Conservation (phyloP, 768 basidiomycete genomes). For the Exidia glandulosa region DNA sequence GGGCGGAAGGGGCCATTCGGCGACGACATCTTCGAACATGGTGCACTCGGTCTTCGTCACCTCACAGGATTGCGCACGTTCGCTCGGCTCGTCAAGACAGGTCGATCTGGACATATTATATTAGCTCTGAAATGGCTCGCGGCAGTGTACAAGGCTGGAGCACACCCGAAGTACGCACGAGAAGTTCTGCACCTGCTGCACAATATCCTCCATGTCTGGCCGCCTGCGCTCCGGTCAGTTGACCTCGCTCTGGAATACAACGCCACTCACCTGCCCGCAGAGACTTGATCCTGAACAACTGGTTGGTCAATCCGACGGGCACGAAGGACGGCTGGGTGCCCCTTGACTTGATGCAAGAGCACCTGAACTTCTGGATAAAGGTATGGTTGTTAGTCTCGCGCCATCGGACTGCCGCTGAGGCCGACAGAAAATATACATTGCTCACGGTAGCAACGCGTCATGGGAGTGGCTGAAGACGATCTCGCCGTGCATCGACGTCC, state of each 20-base stretch:
- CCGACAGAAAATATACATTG: slow-evolving; percentile 18
- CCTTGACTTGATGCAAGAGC: slow-evolving; percentile 25
- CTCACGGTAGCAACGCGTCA: slow-evolving; percentile 20
- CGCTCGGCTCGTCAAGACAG: neutral
- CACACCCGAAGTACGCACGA: neutral
- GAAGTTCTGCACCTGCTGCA: slow-evolving; percentile 20
- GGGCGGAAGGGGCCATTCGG: neutral
- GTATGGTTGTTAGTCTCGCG: slow-evolving; percentile 3
- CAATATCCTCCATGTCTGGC: slow-evolving; percentile 17
- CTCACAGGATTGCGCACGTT: neutral
- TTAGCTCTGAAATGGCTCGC: neutral
- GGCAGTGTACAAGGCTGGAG: neutral
- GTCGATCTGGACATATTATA: neutral
- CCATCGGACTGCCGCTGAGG: neutral
- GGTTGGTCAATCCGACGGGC: slow-evolving; percentile 21
- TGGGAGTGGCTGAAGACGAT: slow-evolving; percentile 11
- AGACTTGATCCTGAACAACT: slow-evolving; percentile 19
- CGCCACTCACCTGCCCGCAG: slow-evolving; percentile 6
- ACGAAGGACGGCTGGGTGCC: slow-evolving; percentile 13
- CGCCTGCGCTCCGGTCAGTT: slow-evolving; percentile 14
- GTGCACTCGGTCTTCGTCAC: neutral
- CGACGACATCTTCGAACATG: neutral
- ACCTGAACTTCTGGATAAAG: slow-evolving; percentile 24
- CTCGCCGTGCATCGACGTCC: slow-evolving; percentile 13
- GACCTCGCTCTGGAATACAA: neutral